Conservation (phyloP, 2,329 filamentous ascomycete species). For the Diaporthe vaccinii region DNA sequence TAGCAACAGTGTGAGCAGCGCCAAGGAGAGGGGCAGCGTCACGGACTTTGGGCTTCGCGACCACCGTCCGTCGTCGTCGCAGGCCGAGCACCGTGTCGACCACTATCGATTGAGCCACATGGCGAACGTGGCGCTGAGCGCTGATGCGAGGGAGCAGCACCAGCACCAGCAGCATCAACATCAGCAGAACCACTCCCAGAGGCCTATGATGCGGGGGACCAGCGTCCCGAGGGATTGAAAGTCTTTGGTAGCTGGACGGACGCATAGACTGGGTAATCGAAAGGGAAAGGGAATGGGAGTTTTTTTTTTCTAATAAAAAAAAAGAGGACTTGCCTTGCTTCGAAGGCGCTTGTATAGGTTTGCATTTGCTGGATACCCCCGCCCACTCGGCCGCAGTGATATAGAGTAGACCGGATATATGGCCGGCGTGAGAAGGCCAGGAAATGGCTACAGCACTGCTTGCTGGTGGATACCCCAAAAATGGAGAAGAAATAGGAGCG, state of each 20-base stretch:
- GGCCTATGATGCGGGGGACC: not conserved
- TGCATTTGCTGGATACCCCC: conserved; percentile 22
- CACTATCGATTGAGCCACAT: conserved; percentile 39
- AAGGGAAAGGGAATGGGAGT: not conserved
- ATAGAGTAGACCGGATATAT: conserved; percentile 19
- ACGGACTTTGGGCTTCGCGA: conserved; percentile 34
- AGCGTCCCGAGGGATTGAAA: conserved; percentile 18
- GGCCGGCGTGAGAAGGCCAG: not conserved
- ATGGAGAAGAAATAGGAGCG: not conserved
- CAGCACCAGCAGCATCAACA: conserved; percentile 6
- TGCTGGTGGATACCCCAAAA: not conserved
- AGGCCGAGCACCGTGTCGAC: conserved; percentile 29
- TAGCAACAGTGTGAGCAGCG: not conserved
- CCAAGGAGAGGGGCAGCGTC: conserved; percentile 7
- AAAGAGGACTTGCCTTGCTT: not conserved
- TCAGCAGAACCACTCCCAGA: conserved; percentile 27
- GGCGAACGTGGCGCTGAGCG: conserved; percentile 36
- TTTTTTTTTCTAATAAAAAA: not conserved
- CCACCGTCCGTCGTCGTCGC: conserved; percentile 22
- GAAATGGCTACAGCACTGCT: not conserved
- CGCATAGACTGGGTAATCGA: not conserved
- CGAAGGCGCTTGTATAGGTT: conserved; percentile 4
- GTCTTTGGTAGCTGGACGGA: not conserved
- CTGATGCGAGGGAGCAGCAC: conserved; percentile 34
- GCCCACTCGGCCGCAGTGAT: not conserved